Percentiles rank a stretch among this genome's conserved stretches.
phyloP scores from a whole-genome alignment of 768 basidiomycete genomes.

The Roridomyces roridus region DNA sequence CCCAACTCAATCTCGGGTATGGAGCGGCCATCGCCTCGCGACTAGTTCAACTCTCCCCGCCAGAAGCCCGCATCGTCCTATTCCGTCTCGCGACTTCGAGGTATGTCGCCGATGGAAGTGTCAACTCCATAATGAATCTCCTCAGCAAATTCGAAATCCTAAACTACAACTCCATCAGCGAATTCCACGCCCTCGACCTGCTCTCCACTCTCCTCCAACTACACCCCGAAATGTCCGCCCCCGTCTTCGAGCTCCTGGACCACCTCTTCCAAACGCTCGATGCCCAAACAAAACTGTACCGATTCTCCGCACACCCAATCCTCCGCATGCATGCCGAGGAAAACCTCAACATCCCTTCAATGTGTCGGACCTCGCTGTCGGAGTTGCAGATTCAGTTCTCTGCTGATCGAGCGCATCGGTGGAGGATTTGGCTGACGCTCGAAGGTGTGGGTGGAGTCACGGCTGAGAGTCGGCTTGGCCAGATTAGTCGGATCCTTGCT shows the following conservation, averaged over 20 bases:
- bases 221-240: not conserved
- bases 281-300: not conserved
- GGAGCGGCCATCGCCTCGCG: not conserved
- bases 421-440: slow-evolving; percentile 4
- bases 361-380: not conserved
- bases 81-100: not conserved
- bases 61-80: not conserved
- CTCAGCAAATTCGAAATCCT: not conserved
- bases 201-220: slow-evolving; percentile 1
- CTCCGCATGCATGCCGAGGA: slow-evolving; percentile 4
- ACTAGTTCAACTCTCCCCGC: not conserved
- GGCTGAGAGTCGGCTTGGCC: too few relatives aligned
- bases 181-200: not conserved
- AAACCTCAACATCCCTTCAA: not conserved
- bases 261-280: not conserved
- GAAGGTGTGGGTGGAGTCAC: not conserved
- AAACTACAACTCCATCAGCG: not conserved
- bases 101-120: too few relatives aligned
- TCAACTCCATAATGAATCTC: not conserved
- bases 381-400: slow-evolving; percentile 1
- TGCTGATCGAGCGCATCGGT: not conserved
- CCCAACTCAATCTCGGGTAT: not conserved
- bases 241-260: not conserved
- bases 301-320: not conserved
- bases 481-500: too few relatives aligned